A percentile compares a stretch with the other conserved stretches of the same genome.
These are phyloP conservation scores for Trypanosoma brucei DNA, from an alignment of 208 protist species.

Conservation along the genomic window DNA sequence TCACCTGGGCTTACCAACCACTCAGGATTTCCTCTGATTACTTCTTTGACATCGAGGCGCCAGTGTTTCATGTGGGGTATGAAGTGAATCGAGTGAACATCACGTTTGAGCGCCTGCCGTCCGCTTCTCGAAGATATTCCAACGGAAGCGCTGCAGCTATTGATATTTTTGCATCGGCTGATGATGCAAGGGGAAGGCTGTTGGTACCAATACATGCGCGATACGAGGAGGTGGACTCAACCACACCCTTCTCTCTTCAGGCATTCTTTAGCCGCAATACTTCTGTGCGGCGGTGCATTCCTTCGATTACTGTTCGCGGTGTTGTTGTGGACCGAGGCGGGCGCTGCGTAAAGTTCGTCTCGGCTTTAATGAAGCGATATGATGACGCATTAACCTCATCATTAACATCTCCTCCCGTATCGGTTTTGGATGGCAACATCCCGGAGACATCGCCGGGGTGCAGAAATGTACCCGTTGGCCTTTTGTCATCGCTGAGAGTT, in stretches of 20 bases:
- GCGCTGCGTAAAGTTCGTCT: slow-evolving; percentile 1
- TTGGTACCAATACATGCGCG: slow-evolving; percentile 78
- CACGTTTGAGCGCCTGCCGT: slow-evolving; percentile 4
- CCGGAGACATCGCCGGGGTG: slow-evolving; percentile 24
- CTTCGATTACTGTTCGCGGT: slow-evolving; percentile 23
- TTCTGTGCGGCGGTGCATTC: slow-evolving; percentile 52
- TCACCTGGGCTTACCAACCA: slow-evolving; percentile 28
- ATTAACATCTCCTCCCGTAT: neutral
- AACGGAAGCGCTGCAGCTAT: neutral
- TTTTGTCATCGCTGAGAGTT: slow-evolving; percentile 46
- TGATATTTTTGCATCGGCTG: neutral
- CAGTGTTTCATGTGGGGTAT: slow-evolving; percentile 65
- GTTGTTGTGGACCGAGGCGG: slow-evolving; percentile 7
- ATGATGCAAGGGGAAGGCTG: slow-evolving; percentile 16
- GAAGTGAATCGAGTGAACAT: slow-evolving; percentile 37
- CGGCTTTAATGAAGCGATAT: slow-evolving; percentile 3
- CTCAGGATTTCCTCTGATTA: slow-evolving; percentile 36
- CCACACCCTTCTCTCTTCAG: slow-evolving; percentile 31
- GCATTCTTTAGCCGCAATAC: slow-evolving; percentile 36
- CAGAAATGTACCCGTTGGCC: slow-evolving; percentile 45
- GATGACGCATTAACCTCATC: neutral
- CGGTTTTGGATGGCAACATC: neutral
- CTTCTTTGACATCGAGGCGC: slow-evolving; percentile 80
- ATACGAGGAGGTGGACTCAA: slow-evolving; percentile 57
- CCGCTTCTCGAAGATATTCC: neutral